Conservation (phyloP, 352 stramenopile species). For the Albugo laibachii region DNA sequence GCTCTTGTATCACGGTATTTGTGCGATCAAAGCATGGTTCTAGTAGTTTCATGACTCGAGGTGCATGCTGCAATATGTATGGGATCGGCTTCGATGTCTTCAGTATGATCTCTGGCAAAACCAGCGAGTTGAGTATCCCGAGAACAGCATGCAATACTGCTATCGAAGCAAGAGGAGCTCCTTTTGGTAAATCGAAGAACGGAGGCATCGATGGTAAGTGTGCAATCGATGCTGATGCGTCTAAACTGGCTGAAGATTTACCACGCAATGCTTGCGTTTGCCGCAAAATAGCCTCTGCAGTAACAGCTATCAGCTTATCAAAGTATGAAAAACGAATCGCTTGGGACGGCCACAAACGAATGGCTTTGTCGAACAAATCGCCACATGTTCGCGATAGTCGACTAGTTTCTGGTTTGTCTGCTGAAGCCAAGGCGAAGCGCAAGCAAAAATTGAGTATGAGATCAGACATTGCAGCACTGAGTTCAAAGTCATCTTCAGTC, state of each 20-base stretch:
- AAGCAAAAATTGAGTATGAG: slow-evolving; percentile 86
- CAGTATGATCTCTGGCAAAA: slow-evolving; percentile 47
- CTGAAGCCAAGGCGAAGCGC: slow-evolving; percentile 70
- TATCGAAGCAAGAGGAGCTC: slow-evolving; percentile 62
- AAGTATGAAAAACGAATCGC: slow-evolving; percentile 82
- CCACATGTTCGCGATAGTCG: slow-evolving; percentile 75
- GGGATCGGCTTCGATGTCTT: slow-evolving; percentile 51
- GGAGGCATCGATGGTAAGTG: slow-evolving; percentile 35
- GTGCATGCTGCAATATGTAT: slow-evolving; percentile 76
- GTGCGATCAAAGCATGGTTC: slow-evolving; percentile 76
- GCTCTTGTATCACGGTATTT: slow-evolving; percentile 58
- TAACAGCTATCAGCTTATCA: slow-evolving; percentile 81
- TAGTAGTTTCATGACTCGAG: slow-evolving; percentile 76
- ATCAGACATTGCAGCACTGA: slow-evolving; percentile 76
- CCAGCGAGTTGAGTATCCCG: slow-evolving; percentile 70
- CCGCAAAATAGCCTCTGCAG: slow-evolving; percentile 61
- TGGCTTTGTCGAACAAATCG: slow-evolving; percentile 71
- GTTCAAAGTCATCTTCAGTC: slow-evolving; percentile 72
- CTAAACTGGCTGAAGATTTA: background rate
- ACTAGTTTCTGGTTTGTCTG: slow-evolving; percentile 77
- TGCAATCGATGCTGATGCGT: slow-evolving; percentile 4
- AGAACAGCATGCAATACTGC: slow-evolving; percentile 75
- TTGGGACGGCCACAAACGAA: slow-evolving; percentile 68
- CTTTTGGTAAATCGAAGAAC: slow-evolving; percentile 68
- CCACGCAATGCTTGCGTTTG: slow-evolving; percentile 8